These are phyloP conservation scores for Raphanus raphanistrum DNA, from an alignment of 345 rosid species.

Conservation along the genomic window DNA sequence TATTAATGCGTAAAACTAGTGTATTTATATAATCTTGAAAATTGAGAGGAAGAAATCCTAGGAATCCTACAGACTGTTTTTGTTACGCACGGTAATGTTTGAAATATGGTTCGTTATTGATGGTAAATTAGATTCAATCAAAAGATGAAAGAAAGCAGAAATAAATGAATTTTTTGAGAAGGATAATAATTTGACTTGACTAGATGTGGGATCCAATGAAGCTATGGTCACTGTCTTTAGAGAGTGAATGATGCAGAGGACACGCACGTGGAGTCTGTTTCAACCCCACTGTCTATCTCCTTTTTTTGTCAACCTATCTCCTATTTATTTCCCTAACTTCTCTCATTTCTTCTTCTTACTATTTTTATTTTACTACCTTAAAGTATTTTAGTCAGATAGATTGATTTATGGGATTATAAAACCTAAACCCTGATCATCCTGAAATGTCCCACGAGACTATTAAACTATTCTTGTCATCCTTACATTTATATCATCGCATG, in stretches of 20 bases:
- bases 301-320: not conserved
- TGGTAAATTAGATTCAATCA: conserved; percentile 30
- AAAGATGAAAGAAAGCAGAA: conserved; percentile 2
- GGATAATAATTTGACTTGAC: conserved; percentile 38
- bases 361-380: conserved; percentile 11
- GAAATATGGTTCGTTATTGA: conserved; percentile 30
- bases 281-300: conserved; percentile 29
- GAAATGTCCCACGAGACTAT: conserved; percentile 15
- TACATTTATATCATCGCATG: conserved; percentile 18
- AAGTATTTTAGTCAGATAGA: conserved; percentile 24
- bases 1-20: not conserved
- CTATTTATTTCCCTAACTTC: not conserved
- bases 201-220: conserved; percentile 27
- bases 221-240: conserved; percentile 32
- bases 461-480: conserved; percentile 15
- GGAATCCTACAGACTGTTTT: not conserved
- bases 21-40: not conserved
- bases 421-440: conserved; percentile 21
- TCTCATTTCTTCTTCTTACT: not conserved
- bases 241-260: conserved; percentile 42
- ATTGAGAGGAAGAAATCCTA: not conserved
- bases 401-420: not conserved
- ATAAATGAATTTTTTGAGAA: conserved; percentile 14
- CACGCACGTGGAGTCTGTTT: conserved; percentile 43
- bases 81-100: conserved; percentile 24